These are phyloP conservation scores for Conoideocrella luteorostrata DNA, from an alignment of 2,329 filamentous ascomycete species.

Conservation along the genomic window DNA sequence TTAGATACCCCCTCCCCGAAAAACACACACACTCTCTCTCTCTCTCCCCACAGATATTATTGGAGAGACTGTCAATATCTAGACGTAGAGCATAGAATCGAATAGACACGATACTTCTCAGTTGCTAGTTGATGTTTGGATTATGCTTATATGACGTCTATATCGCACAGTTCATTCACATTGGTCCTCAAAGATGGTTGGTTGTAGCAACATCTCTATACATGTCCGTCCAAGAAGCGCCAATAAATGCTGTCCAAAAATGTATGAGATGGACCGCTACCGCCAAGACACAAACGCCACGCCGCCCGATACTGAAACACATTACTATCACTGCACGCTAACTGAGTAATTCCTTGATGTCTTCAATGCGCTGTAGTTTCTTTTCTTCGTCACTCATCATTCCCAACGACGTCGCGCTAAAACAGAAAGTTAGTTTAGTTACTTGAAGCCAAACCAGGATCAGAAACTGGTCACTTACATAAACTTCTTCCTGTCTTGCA, in stretches of 20 bases:
- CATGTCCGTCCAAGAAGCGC: background rate
- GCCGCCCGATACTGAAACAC: background rate
- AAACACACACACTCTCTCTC: too few species aligned
- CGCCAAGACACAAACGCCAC: too few species aligned
- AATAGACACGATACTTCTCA: background rate
- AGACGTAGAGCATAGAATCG: background rate
- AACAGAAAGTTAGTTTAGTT: slow-evolving; percentile 12
- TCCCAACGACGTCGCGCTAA: slow-evolving; percentile 82
- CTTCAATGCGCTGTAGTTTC: slow-evolving; percentile 81
- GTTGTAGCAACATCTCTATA: background rate
- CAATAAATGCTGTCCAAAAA: background rate
- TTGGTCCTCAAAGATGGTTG: too few species aligned
- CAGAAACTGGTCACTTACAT: slow-evolving; percentile 54
- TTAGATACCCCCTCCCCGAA: background rate
- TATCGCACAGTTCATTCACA: too few species aligned
- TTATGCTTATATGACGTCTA: too few species aligned
- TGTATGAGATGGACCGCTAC: too few species aligned
- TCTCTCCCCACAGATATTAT: too few species aligned
- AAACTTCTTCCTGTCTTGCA: slow-evolving; percentile 95
- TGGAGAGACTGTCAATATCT: background rate
- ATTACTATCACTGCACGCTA: slow-evolving; percentile 18
- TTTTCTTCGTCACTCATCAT: slow-evolving; percentile 96
- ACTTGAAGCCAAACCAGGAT: background rate
- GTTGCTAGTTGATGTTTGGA: too few species aligned
- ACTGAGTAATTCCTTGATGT: slow-evolving; percentile 85